Conservation (phyloP, 371 early-diverging fungal species). For the Choanephora cucurbitarum region DNA sequence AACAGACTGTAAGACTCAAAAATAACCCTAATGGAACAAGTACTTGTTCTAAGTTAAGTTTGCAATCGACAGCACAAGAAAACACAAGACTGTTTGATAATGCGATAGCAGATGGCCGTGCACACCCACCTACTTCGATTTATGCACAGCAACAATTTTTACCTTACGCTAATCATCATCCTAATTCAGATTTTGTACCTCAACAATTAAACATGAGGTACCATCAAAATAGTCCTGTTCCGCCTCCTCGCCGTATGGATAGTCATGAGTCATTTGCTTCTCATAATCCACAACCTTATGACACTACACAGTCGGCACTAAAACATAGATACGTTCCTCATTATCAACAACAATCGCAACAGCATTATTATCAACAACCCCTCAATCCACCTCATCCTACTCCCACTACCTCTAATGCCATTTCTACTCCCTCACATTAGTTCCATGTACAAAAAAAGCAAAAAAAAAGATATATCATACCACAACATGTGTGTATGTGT, state of each 20-base stretch:
- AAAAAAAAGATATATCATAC: background rate
- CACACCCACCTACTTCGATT: conserved; percentile 39
- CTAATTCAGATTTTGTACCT: conserved; percentile 31
- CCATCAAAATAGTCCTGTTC: conserved; percentile 6
- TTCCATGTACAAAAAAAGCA: background rate
- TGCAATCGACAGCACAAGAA: conserved; percentile 16
- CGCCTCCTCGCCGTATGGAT: conserved; percentile 22
- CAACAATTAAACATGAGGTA: conserved; percentile 26
- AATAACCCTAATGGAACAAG: background rate
- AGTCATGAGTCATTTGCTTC: conserved; percentile 26
- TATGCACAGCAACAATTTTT: conserved; percentile 45
- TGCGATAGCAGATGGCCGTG: conserved; percentile 19
- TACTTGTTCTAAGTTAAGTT: conserved; percentile 11
- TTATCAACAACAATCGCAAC: background rate
- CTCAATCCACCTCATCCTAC: background rate
- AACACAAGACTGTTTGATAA: conserved; percentile 22
- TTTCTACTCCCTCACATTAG: background rate
- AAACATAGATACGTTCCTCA: conserved; percentile 1
- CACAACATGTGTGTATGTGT: no score
- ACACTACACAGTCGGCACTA: background rate
- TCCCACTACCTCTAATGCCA: background rate
- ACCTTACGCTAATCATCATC: conserved; percentile 44
- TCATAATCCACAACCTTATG: background rate
- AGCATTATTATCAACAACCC: background rate
- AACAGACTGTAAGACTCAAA: conserved; percentile 41